These are phyloP conservation scores for Coleophoma crateriformis DNA, from an alignment of 2,329 filamentous ascomycete genomes.

Conservation along the genomic window DNA sequence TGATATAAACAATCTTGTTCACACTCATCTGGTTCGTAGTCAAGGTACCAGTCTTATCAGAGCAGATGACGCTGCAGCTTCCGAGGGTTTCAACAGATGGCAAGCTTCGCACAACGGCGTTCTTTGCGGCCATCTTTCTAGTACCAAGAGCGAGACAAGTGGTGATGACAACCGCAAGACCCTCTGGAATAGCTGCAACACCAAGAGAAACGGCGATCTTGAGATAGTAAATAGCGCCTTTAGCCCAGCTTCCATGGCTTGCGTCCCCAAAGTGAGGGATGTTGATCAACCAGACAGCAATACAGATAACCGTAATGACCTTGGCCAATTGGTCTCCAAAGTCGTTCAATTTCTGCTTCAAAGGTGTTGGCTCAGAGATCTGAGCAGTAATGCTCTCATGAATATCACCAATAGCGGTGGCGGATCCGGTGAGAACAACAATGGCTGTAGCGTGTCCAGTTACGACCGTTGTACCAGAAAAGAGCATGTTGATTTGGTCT, in stretches of 20 bases:
- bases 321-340: slow-evolving; percentile 96
- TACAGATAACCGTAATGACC: slow-evolving; percentile 95
- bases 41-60: slow-evolving; percentile 96
- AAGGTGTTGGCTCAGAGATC: slow-evolving; percentile 92
- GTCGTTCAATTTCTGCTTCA: slow-evolving; percentile 98
- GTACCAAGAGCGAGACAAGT: slow-evolving; percentile 95
- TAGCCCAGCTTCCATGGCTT: slow-evolving; percentile 86
- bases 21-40: slow-evolving; percentile 99
- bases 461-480: slow-evolving; percentile 96
- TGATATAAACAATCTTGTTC: slow-evolving; percentile 82
- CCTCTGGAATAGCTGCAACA: slow-evolving; percentile 95
- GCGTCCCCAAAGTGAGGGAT: slow-evolving; percentile 95
- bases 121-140: slow-evolving; percentile 97
- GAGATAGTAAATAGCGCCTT: slow-evolving; percentile 98
- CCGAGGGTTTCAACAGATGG: slow-evolving; percentile 96
- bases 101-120: slow-evolving; percentile 91
- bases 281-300: slow-evolving; percentile 98
- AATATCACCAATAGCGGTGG: slow-evolving; percentile 95
- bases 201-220: slow-evolving; percentile 98
- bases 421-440: slow-evolving; percentile 82
- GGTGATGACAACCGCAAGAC: slow-evolving; percentile 97
- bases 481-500: slow-evolving; percentile 96
- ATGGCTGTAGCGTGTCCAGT: slow-evolving; percentile 88
- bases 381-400: slow-evolving; percentile 98
- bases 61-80: slow-evolving; percentile 99